A percentile compares a stretch with the other conserved stretches of the same genome.
Conservation (phyloP, 2,329 filamentous ascomycete genomes). For the Epicoccum nigrum region DNA sequence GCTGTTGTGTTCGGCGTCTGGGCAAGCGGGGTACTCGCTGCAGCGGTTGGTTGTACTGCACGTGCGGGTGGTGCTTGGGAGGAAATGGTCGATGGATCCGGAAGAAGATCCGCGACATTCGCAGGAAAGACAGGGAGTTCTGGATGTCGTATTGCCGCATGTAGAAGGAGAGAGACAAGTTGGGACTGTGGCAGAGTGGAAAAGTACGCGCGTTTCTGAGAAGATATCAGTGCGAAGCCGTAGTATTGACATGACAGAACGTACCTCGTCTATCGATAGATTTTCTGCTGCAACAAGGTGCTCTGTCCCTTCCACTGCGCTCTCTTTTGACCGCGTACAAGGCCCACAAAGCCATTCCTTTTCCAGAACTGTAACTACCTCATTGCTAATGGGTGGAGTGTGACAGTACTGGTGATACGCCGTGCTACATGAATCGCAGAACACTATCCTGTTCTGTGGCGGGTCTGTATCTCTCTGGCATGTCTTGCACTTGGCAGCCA, state of each 20-base stretch:
- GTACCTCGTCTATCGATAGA: slow-evolving; percentile 52
- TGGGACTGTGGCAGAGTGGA: slow-evolving; percentile 64
- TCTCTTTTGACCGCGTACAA: slow-evolving; percentile 55
- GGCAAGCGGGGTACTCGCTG: slow-evolving; percentile 22
- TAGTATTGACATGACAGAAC: slow-evolving; percentile 8
- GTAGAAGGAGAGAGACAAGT: slow-evolving; percentile 69
- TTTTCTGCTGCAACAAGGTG: slow-evolving; percentile 48
- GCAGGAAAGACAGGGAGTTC: slow-evolving; percentile 69
- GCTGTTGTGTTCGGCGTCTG: slow-evolving; percentile 35
- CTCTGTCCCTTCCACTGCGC: slow-evolving; percentile 41
- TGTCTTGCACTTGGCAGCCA: slow-evolving; percentile 68
- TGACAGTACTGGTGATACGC: slow-evolving; percentile 86
- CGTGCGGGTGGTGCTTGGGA: slow-evolving; percentile 23
- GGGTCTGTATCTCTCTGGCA: slow-evolving; percentile 76
- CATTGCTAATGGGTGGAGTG: slow-evolving; percentile 73
- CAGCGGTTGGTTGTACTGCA: slow-evolving; percentile 40
- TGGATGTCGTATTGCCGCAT: slow-evolving; percentile 66
- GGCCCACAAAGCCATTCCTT: slow-evolving; percentile 74
- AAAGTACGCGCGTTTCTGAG: slow-evolving; percentile 68
- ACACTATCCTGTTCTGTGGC: slow-evolving; percentile 78
- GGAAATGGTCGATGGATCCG: slow-evolving; percentile 20
- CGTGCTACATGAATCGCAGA: slow-evolving; percentile 81
- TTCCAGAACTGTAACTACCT: slow-evolving; percentile 69
- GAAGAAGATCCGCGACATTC: slow-evolving; percentile 35
- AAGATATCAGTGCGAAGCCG: neutral